Conservation (phyloP, 345 rosid species). For the Eucalyptus curtisii region DNA sequence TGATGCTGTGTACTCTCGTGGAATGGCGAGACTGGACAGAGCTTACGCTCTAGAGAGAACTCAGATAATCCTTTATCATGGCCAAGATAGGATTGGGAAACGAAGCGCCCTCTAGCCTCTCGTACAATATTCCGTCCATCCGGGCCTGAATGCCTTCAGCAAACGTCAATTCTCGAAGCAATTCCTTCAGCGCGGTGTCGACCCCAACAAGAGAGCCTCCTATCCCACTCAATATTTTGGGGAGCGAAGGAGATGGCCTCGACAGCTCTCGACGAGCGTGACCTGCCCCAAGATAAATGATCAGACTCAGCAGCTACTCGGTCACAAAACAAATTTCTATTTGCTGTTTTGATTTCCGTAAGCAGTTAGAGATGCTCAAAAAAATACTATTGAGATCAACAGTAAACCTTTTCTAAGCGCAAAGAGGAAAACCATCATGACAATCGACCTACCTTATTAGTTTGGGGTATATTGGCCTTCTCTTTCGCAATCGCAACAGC, state of each 20-base stretch:
- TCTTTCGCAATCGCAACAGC: slow-evolving; percentile 88
- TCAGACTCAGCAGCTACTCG: neutral
- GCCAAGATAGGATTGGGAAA: slow-evolving; percentile 33
- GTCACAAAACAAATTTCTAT: neutral
- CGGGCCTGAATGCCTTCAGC: slow-evolving; percentile 78
- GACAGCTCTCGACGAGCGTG: slow-evolving; percentile 74
- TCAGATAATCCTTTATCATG: slow-evolving; percentile 60
- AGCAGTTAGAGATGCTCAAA: neutral
- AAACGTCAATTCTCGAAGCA: slow-evolving; percentile 45
- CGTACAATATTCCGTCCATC: slow-evolving; percentile 88
- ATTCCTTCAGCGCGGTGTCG: slow-evolving; percentile 46
- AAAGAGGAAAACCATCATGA: neutral
- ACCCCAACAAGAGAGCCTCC: slow-evolving; percentile 68
- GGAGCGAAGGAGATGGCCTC: slow-evolving; percentile 58
- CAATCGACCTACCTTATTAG: slow-evolving; percentile 25
- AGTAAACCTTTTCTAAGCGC: neutral
- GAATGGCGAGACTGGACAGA: neutral
- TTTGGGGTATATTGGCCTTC: slow-evolving; percentile 66
- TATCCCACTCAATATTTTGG: slow-evolving; percentile 54
- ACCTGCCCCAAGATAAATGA: slow-evolving; percentile 23
- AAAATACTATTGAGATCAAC: neutral
- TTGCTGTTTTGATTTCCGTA: neutral
- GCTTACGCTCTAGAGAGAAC: slow-evolving; percentile 31
- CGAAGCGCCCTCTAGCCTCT: slow-evolving; percentile 53
- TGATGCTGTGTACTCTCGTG: neutral